phyloP scores from a whole-genome alignment of 371 early-diverging fungal genomes.

The Parasitella parasitica region DNA sequence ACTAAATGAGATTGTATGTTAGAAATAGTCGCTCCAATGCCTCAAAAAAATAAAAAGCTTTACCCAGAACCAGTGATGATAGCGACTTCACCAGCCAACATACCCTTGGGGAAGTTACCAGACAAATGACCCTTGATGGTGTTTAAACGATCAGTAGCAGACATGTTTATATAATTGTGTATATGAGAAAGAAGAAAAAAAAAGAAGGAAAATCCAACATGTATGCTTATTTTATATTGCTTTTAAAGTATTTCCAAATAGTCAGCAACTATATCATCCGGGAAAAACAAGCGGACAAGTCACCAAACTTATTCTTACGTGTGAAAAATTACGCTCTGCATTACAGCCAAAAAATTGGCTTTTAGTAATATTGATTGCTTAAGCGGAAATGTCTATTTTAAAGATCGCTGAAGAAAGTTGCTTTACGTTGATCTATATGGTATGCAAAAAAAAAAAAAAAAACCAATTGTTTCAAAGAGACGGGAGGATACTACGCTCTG shows the following conservation, averaged over 20 bases:
- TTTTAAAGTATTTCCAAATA: background rate
- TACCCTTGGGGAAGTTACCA: slow-evolving; percentile 56
- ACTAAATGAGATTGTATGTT: slow-evolving; percentile 38
- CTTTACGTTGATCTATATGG: too few species aligned
- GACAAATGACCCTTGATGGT: slow-evolving; percentile 52
- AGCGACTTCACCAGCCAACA: slow-evolving; percentile 77
- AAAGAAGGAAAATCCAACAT: slow-evolving; percentile 7
- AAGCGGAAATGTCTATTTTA: background rate
- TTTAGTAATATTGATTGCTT: slow-evolving; percentile 1
- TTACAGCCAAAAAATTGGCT: background rate
- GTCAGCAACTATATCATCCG: slow-evolving; percentile 4
- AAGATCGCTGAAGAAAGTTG: background rate
- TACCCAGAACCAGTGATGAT: slow-evolving; percentile 83
- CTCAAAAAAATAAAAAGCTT: too few species aligned
- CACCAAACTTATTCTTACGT: background rate
- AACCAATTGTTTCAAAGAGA: too few species aligned
- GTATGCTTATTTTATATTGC: background rate
- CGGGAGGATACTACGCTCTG: too few species aligned
- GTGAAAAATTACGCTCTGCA: slow-evolving; percentile 2
- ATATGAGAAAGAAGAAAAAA: background rate
- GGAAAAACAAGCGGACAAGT: background rate
- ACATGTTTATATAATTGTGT: slow-evolving; percentile 27
- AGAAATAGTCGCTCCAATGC: too few species aligned
- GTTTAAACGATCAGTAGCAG: slow-evolving; percentile 51
- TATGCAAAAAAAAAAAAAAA: too few species aligned